Percentiles rank a stretch among this genome's conserved stretches.
phyloP scores from a whole-genome alignment of 2,329 filamentous ascomycete species.

The Mariannaea sp. region DNA sequence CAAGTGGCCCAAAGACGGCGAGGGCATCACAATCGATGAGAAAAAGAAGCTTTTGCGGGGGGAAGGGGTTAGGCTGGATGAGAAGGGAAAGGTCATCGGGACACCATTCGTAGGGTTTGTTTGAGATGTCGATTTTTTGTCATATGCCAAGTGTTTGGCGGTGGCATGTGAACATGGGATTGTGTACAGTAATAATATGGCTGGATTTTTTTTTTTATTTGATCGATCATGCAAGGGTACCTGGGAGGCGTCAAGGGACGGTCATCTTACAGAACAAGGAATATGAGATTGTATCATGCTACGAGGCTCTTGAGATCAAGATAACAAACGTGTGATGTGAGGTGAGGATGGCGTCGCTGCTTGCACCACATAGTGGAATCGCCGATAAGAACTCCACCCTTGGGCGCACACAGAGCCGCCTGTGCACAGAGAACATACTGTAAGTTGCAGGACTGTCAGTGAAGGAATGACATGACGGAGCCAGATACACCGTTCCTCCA shows the following conservation, averaged over 20 bases:
- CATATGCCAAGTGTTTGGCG: no score
- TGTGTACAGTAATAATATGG: background rate
- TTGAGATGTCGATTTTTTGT: no score
- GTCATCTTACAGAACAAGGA: background rate
- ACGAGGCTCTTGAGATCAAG: constrained; percentile 8
- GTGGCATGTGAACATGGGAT: no score
- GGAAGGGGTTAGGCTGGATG: constrained; percentile 70
- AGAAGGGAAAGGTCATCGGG: constrained; percentile 62
- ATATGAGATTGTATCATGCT: constrained; percentile 1
- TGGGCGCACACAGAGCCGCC: constrained; percentile 6
- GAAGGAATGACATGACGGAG: constrained; percentile 20
- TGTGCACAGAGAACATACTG: background rate
- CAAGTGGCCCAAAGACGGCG: constrained; percentile 64
- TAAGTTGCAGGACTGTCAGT: background rate
- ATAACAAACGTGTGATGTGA: constrained; percentile 22
- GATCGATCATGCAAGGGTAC: background rate
- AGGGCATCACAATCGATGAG: constrained; percentile 65
- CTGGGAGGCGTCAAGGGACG: background rate
- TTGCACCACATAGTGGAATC: constrained; percentile 10
- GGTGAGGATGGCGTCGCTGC: constrained; percentile 8
- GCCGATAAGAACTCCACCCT: background rate
- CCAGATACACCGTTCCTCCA: no score
- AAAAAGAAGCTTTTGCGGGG: constrained; percentile 64
- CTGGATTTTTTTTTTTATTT: background rate
- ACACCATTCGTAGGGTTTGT: constrained; percentile 49